A percentile compares a stretch with the other conserved stretches of the same genome.
These are phyloP conservation scores for Coriolopsis trogii DNA, from an alignment of 1,284 basidiomycete species.

Conservation along the genomic window DNA sequence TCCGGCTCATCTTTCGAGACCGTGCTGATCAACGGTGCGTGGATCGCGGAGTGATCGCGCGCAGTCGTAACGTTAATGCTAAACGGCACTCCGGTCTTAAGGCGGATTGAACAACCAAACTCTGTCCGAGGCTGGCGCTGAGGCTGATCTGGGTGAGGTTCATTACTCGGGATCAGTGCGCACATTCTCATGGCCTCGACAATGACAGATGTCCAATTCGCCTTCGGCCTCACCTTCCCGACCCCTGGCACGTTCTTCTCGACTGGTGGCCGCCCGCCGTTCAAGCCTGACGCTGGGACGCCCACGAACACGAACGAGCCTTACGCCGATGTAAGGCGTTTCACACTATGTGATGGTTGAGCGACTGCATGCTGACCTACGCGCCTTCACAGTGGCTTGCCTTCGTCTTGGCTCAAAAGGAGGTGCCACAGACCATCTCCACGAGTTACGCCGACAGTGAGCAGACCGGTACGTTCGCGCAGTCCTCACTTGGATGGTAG, in stretches of 20 bases:
- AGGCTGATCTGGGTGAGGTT: conserved; percentile 59
- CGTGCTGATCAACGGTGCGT: conserved; percentile 35
- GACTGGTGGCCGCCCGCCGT: conserved; percentile 63
- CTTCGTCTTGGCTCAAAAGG: conserved; percentile 39
- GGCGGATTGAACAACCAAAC: conserved; percentile 68
- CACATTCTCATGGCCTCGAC: neutral
- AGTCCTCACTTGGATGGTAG: neutral
- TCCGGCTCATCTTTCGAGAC: conserved; percentile 48
- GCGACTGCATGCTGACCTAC: conserved; percentile 16
- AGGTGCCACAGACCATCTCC: conserved; percentile 59
- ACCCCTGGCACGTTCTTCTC: conserved; percentile 59
- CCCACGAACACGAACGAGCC: conserved; percentile 64
- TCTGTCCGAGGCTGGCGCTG: conserved; percentile 52
- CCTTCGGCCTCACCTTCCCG: conserved; percentile 57
- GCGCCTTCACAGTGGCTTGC: conserved; percentile 55
- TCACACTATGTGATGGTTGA: neutral
- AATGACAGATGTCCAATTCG: conserved; percentile 61
- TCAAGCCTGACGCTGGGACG: conserved; percentile 47
- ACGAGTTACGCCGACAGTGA: conserved; percentile 73
- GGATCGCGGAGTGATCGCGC: neutral
- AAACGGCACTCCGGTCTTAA: neutral
- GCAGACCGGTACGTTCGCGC: conserved; percentile 51
- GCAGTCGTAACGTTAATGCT: too few relatives aligned
- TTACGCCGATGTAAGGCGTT: conserved; percentile 46
- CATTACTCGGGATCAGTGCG: neutral